Conservation (phyloP, 2,329 filamentous ascomycete species). For the Alternaria novae-zelandiae region DNA sequence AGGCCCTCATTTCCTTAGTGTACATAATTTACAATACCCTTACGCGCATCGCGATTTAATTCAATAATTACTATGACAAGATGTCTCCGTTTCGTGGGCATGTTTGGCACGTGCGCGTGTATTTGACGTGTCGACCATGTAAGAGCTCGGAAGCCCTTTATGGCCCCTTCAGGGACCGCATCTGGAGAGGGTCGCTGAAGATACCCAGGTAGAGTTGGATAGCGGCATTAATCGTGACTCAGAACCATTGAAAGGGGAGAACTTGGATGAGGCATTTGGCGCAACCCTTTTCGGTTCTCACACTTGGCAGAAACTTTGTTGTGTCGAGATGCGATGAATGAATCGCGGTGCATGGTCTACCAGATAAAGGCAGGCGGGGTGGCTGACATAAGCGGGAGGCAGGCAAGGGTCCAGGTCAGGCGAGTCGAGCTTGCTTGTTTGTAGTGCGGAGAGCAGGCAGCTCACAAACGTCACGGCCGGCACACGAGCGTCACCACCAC, state of each 20-base stretch:
- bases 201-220: neutral
- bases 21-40: neutral
- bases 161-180: neutral
- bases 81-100: neutral
- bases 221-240: neutral
- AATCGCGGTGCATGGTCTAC: neutral
- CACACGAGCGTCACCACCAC: constrained; percentile 9
- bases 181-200: neutral
- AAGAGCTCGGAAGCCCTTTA: neutral
- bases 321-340: neutral
- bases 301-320: neutral
- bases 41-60: neutral
- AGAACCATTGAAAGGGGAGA: neutral
- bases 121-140: neutral
- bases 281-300: neutral
- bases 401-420: constrained; percentile 11
- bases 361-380: neutral
- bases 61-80: neutral
- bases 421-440: constrained; percentile 16
- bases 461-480: constrained; percentile 14
- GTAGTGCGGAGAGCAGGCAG: constrained; percentile 9
- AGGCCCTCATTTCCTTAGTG: constrained; percentile 13
- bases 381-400: constrained; percentile 3
- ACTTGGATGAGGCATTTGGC: too few species aligned
- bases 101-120: neutral